Evolutionary conservation across 2,329 filamentous ascomycete genomes (phyloP).

Genomic region (Beauveria australis): DNA sequence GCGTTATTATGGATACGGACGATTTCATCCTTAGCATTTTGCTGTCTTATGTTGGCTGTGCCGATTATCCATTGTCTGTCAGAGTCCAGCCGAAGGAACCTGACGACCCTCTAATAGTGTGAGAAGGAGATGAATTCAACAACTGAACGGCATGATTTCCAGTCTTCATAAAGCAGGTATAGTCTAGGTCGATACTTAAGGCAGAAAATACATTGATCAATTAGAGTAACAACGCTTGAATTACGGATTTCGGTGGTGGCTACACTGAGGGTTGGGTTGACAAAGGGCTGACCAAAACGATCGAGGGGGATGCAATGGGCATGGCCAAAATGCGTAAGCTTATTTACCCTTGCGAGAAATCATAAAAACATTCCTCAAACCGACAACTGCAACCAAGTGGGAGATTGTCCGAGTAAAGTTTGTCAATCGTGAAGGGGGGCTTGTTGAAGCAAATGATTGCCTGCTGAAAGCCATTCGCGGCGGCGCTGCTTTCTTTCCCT

Average conservation of each 20-base stretch:
- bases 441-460: conserved; percentile 20
- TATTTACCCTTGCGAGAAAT: too few relatives aligned
- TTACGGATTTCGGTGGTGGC: conserved; percentile 24
- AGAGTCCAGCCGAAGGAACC: not conserved
- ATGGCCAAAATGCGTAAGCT: too few relatives aligned
- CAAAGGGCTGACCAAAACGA: not conserved
- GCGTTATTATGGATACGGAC: conserved; percentile 13
- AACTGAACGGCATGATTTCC: conserved; percentile 12
- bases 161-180: conserved; percentile 18
- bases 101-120: conserved; percentile 10
- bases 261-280: conserved; percentile 21
- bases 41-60: conserved; percentile 11
- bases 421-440: conserved; percentile 19
- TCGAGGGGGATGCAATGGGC: not conserved
- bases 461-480: conserved; percentile 22
- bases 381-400: too few relatives aligned
- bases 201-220: conserved; percentile 22
- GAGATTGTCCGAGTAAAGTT: conserved; percentile 25
- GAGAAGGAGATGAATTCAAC: conserved; percentile 14
- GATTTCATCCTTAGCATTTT: conserved; percentile 14
- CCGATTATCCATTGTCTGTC: not conserved
- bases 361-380: too few relatives aligned
- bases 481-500: conserved; percentile 19
- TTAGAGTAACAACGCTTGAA: conserved; percentile 20
- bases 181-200: not conserved